Base-by-base conservation (phyloP, 2,329 filamentous ascomycete species). In the Diaporthe sp. region DNA sequence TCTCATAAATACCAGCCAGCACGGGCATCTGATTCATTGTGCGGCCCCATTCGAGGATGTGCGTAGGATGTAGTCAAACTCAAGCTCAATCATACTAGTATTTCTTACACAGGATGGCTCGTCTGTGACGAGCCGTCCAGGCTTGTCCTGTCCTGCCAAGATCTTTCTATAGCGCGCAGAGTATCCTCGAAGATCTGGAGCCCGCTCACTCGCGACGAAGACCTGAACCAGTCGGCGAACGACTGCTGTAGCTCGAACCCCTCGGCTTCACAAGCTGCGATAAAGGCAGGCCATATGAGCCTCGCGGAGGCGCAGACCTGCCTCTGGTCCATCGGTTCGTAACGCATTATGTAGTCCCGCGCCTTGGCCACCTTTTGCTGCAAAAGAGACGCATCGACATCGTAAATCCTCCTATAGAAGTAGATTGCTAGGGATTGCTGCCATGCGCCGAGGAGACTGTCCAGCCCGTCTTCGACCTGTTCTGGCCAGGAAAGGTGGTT, bases 361-460 rank as follows among this genome's bases (percentile, higher is more conserved):
- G 85, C 81, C 8, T 78, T 77, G 2, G 63, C 39, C 10, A 85
- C 84, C 25, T 82, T 82, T 5, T 78, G 71, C 76, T 86, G 84
- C 10, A 86, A 76, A 34, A 85, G 79, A 0, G 80, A 79, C 2
- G 82, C 73, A 47, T 84, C 81, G 6, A 86, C 75, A 53, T 86
- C 81, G 77, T 85, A 83, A 10, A 86, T 82, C 20, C 82, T 80
- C 9, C 84, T 81, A 74, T 85, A 84, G 71, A 85, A 86, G 72
- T 83, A 85, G 17, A 86, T 84, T 3, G 80, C 75, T 57, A 86
- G 75, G 0, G 84, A 83, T 22, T 83, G 77, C 15, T 83, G 81
- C 79, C 85, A 81, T 13, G 82, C 84, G 13, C 79, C 76, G 0
- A 84, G 78, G 77, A 85, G 82, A 68, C 79, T 81, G 6, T 81